These are phyloP conservation scores for Starmera amethionina DNA, from an alignment of 805 yeast species.

Conservation along the genomic window DNA sequence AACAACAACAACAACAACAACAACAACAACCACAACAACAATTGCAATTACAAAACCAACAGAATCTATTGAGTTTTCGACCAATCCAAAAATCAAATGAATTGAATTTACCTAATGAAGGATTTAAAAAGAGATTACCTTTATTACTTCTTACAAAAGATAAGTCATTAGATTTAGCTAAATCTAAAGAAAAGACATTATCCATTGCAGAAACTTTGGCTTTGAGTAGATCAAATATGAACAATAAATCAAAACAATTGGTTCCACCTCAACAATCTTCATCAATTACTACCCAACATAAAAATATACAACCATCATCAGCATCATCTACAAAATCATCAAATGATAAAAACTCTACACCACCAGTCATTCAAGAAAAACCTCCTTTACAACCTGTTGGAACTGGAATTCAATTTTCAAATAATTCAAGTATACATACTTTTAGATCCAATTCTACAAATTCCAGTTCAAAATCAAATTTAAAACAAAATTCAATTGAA, in stretches of 20 bases:
- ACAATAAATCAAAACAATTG: constrained; percentile 16
- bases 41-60: constrained; percentile 7
- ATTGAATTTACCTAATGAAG: constrained; percentile 1
- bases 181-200: constrained; percentile 19
- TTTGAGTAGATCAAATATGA: constrained; percentile 37
- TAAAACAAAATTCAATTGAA: neutral
- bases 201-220: constrained; percentile 57
- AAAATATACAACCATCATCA: neutral
- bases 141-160: constrained; percentile 16
- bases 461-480: neutral
- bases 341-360: neutral
- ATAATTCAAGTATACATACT: neutral
- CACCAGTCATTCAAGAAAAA: neutral
- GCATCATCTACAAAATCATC: neutral
- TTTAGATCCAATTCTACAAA: neutral
- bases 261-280: constrained; percentile 4
- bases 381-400: too few species aligned
- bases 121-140: constrained; percentile 13
- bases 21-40: constrained; percentile 14
- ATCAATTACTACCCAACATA: too few species aligned
- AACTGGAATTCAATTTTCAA: too few species aligned
- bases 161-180: constrained; percentile 17
- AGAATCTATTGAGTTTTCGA: constrained; percentile 2
- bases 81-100: constrained; percentile 1
- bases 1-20: constrained; percentile 11